Percentiles rank a stretch among this genome's conserved stretches.
phyloP scores from a whole-genome alignment of 2,329 filamentous ascomycete genomes.

The Fusarium sp. region DNA sequence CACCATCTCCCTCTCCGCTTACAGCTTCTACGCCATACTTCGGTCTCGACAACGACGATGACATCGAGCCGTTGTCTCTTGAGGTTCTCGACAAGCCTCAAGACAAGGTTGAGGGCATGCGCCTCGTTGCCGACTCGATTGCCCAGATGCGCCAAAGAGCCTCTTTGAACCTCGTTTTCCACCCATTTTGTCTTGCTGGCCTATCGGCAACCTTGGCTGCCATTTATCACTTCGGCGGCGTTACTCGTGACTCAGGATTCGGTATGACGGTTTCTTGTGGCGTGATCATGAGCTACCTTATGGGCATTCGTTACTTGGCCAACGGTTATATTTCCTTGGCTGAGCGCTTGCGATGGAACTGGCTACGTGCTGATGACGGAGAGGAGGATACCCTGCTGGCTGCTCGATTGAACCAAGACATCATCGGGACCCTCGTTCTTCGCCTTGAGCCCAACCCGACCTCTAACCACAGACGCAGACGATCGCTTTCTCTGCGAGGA shows the following conservation, averaged over 20 bases:
- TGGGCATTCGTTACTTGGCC: constrained; percentile 69
- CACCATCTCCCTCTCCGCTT: constrained; percentile 65
- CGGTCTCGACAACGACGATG: constrained; percentile 51
- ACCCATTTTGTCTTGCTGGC: constrained; percentile 65
- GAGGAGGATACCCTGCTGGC: constrained; percentile 70
- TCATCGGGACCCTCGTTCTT: constrained; percentile 78
- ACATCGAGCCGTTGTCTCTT: constrained; percentile 72
- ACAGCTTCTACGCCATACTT: constrained; percentile 69
- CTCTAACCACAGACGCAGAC: constrained; percentile 48
- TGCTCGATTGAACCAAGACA: constrained; percentile 72
- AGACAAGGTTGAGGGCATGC: constrained; percentile 75
- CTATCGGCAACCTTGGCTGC: constrained; percentile 57
- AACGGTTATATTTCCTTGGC: constrained; percentile 71
- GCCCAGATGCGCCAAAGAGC: constrained; percentile 82
- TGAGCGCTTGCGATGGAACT: constrained; percentile 69
- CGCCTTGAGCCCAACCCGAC: constrained; percentile 64
- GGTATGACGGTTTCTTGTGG: constrained; percentile 68
- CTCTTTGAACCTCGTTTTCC: constrained; percentile 70
- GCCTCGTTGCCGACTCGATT: constrained; percentile 81
- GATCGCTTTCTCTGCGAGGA: constrained; percentile 58
- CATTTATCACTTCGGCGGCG: constrained; percentile 59
- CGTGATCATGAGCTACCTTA: constrained; percentile 70
- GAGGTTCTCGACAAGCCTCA: constrained; percentile 63
- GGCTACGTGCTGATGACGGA: constrained; percentile 60
- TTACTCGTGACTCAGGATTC: constrained; percentile 62